phyloP scores from a whole-genome alignment of 2,329 filamentous ascomycete species.

The Thermomyces lanuginosus region DNA sequence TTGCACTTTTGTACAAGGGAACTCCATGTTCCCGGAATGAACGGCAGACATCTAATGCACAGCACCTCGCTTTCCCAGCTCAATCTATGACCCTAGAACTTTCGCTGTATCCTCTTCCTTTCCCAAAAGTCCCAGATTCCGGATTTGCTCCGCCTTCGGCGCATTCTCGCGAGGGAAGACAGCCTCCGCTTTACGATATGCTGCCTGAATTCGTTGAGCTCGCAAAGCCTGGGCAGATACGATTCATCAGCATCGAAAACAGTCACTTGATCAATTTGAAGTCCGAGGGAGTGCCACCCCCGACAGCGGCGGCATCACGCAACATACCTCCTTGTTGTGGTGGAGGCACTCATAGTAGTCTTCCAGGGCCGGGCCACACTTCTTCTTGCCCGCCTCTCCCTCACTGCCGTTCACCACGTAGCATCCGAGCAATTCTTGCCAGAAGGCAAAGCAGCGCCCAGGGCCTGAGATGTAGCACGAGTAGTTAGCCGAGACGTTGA shows the following conservation, averaged over 20 bases:
- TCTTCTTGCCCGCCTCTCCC: slow-evolving; percentile 69
- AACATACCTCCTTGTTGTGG: slow-evolving; percentile 92
- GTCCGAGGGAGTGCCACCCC: no score
- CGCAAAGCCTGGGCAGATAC: slow-evolving; percentile 48
- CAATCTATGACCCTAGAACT: slow-evolving; percentile 24
- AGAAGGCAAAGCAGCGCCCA: slow-evolving; percentile 92
- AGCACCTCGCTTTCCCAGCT: no score
- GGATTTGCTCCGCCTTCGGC: slow-evolving; percentile 71
- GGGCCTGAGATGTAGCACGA: slow-evolving; percentile 33
- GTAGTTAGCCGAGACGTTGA: slow-evolving; percentile 11
- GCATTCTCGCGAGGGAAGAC: slow-evolving; percentile 62
- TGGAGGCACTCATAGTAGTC: slow-evolving; percentile 99
- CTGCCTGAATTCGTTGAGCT: slow-evolving; percentile 61
- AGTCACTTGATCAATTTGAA: no score
- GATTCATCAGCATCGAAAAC: no score
- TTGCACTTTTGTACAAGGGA: slow-evolving; percentile 7
- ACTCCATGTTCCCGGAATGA: slow-evolving; percentile 3
- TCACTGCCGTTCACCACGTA: slow-evolving; percentile 84
- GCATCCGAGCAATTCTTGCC: slow-evolving; percentile 97
- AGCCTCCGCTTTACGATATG: slow-evolving; percentile 66
- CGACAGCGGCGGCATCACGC: neutral
- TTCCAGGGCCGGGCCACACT: slow-evolving; percentile 71
- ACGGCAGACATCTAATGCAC: no score
- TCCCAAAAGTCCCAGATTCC: slow-evolving; percentile 66
- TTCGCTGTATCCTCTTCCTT: slow-evolving; percentile 66